Percentiles rank a stretch among this genome's conserved stretches.
Evolutionary conservation across 148 eudicot genomes (phyloP).

Genomic region (Chenopodium album): DNA sequence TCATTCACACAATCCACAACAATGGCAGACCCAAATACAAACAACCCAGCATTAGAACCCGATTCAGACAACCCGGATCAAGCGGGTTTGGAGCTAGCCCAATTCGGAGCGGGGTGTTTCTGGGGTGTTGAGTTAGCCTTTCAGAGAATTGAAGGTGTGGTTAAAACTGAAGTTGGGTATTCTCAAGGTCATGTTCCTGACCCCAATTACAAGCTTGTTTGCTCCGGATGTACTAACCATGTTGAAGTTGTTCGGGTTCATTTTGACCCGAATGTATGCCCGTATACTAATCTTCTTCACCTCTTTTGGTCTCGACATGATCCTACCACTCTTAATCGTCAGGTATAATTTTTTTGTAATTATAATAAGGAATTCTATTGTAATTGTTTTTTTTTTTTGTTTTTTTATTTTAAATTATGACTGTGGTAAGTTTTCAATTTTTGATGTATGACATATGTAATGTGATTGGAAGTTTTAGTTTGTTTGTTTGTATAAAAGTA

Average conservation of each 20-base stretch:
- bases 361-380: too few relatives aligned
- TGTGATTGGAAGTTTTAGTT: neutral
- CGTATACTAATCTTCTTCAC: slow-evolving; percentile 53
- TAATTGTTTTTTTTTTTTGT: too few relatives aligned
- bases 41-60: slow-evolving; percentile 64
- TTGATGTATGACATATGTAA: neutral
- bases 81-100: slow-evolving; percentile 74
- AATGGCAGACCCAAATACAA: slow-evolving; percentile 21
- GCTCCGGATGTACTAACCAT: slow-evolving; percentile 73
- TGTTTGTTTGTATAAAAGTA: neutral
- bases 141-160: slow-evolving; percentile 76
- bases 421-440: neutral
- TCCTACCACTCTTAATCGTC: slow-evolving; percentile 90
- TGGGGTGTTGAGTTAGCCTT: slow-evolving; percentile 95
- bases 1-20: neutral
- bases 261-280: slow-evolving; percentile 75
- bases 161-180: slow-evolving; percentile 85
- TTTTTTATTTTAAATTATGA: too few relatives aligned
- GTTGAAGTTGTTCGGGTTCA: slow-evolving; percentile 79
- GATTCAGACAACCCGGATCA: slow-evolving; percentile 51
- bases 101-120: slow-evolving; percentile 92
- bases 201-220: slow-evolving; percentile 64
- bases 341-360: slow-evolving; percentile 34
- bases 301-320: slow-evolving; percentile 86
- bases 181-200: slow-evolving; percentile 74